phyloP scores from a whole-genome alignment of 495 filamentous ascomycete species.

The Hapsidospora chrysogenum region DNA sequence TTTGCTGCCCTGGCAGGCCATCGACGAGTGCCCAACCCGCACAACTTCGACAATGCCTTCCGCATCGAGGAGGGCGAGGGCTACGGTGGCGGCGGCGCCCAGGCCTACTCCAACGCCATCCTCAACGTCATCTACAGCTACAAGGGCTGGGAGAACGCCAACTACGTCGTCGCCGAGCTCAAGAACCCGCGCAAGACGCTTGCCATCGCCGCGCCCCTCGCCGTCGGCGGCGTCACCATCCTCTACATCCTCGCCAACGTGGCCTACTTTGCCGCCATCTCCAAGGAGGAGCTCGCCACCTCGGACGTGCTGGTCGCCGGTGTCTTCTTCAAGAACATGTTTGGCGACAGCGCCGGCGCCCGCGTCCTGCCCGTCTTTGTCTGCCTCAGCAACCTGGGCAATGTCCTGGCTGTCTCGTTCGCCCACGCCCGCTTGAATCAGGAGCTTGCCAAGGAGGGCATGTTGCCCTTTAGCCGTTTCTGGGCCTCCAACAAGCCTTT shows the following conservation, averaged over 20 bases:
- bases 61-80: constrained; percentile 8
- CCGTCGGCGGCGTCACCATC: constrained; percentile 40
- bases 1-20: constrained; percentile 45
- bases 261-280: constrained; percentile 54
- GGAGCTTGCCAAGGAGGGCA: constrained; percentile 49
- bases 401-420: constrained; percentile 27
- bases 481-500: constrained; percentile 46
- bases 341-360: constrained; percentile 19
- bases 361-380: constrained; percentile 22
- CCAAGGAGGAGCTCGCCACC: constrained; percentile 41
- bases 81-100: constrained; percentile 3
- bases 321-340: constrained; percentile 49
- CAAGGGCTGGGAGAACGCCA: constrained; percentile 45
- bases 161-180: constrained; percentile 47
- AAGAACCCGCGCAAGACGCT: constrained; percentile 46
- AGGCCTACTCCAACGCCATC: constrained; percentile 28
- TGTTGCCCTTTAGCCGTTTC: constrained; percentile 39
- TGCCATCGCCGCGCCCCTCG: constrained; percentile 44
- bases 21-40: constrained; percentile 32
- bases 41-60: constrained; percentile 53
- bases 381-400: constrained; percentile 38
- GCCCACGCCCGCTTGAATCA: constrained; percentile 48
- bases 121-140: constrained; percentile 43
- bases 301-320: constrained; percentile 46
- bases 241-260: constrained; percentile 57